Conservation (phyloP, 768 basidiomycete species). For the Crassisporium funariophilum region DNA sequence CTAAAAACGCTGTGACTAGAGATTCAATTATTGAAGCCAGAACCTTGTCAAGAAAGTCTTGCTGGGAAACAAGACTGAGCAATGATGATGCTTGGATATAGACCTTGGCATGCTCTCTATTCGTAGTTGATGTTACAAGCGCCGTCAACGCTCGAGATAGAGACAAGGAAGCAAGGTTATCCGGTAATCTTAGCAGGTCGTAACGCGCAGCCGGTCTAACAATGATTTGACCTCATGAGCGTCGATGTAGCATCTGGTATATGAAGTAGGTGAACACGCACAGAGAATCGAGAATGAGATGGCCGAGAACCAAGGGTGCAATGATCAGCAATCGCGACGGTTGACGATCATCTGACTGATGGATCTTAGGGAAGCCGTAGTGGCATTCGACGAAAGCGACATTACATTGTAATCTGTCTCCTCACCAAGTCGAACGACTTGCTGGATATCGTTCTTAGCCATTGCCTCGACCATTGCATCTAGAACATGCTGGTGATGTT, state of each 20-base stretch:
- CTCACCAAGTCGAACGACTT: constrained; percentile 52
- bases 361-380: constrained; percentile 5
- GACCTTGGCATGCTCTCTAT: constrained; percentile 57
- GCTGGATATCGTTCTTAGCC: constrained; percentile 41
- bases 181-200: constrained; percentile 58
- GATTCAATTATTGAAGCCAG: constrained; percentile 45
- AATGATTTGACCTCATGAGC: too few species aligned
- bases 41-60: constrained; percentile 47
- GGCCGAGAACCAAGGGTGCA: constrained; percentile 63
- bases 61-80: constrained; percentile 39
- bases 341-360: constrained; percentile 42
- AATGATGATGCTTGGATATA: constrained; percentile 51
- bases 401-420: constrained; percentile 52
- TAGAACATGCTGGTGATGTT: constrained; percentile 48
- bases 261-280: constrained; percentile 30
- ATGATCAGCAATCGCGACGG: constrained; percentile 52
- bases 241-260: background rate
- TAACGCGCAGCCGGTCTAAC: constrained; percentile 62
- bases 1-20: constrained; percentile 52
- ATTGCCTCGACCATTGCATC: constrained; percentile 48
- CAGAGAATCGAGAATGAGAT: constrained; percentile 67
- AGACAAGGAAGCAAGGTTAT: constrained; percentile 42
- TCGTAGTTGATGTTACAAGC: constrained; percentile 52
- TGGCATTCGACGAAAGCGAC: constrained; percentile 1
- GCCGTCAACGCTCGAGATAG: constrained; percentile 47